Evolutionary conservation across 805 yeast genomes (phyloP).

Genomic region (Pichia pseudocactophila): DNA sequence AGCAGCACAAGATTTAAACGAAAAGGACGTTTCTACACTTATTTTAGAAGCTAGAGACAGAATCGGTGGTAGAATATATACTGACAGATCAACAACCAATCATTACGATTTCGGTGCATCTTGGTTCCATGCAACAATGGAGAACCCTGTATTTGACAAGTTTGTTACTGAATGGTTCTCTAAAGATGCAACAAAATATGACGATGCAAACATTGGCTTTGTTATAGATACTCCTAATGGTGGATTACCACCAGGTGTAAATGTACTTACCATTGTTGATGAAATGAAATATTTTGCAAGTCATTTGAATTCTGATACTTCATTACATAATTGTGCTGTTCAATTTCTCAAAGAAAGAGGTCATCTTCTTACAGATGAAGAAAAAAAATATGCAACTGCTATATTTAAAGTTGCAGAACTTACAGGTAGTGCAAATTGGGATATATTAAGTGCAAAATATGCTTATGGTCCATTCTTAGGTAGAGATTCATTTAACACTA

Average conservation of each 20-base stretch:
- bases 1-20: slow-evolving; percentile 33
- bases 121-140: slow-evolving; percentile 44
- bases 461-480: slow-evolving; percentile 22
- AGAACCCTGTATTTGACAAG: slow-evolving; percentile 32
- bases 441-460: slow-evolving; percentile 21
- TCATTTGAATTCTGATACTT: slow-evolving; percentile 24
- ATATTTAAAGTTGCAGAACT: slow-evolving; percentile 23
- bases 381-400: slow-evolving; percentile 23
- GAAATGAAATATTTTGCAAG: slow-evolving; percentile 24
- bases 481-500: slow-evolving; percentile 25
- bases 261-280: slow-evolving; percentile 28
- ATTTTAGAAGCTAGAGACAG: slow-evolving; percentile 39
- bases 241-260: slow-evolving; percentile 18
- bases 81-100: slow-evolving; percentile 18
- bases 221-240: slow-evolving; percentile 6
- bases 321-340: slow-evolving; percentile 20
- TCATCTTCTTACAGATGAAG: slow-evolving; percentile 18
- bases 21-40: slow-evolving; percentile 28
- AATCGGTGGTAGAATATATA: slow-evolving; percentile 37
- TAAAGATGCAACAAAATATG: slow-evolving; percentile 19
- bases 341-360: slow-evolving; percentile 18
- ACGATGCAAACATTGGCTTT: slow-evolving; percentile 19
- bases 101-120: slow-evolving; percentile 43
- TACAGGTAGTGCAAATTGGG: slow-evolving; percentile 25
- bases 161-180: slow-evolving; percentile 19